Evolutionary conservation across 805 yeast species (phyloP).

Genomic region (Kodamaea restingae): DNA sequence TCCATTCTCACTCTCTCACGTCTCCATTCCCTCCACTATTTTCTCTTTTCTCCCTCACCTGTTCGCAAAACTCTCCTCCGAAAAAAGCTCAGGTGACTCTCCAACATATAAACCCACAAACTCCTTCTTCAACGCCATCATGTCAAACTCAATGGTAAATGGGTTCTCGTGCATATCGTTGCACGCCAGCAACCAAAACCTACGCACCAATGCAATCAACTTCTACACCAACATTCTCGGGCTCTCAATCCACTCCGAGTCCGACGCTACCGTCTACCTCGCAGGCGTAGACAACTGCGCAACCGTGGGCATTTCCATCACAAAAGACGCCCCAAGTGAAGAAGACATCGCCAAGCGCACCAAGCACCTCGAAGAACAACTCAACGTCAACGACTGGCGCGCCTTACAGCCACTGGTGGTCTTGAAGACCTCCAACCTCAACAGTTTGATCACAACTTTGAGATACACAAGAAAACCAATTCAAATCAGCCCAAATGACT

Average conservation of each 20-base stretch:
- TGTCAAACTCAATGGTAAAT: constrained; percentile 43
- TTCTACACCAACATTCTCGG: constrained; percentile 51
- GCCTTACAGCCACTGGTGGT: constrained; percentile 40
- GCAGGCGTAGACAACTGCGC: constrained; percentile 20
- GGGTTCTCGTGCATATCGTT: constrained; percentile 53
- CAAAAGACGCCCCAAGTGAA: constrained; percentile 13
- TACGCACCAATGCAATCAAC: constrained; percentile 43
- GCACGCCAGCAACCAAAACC: constrained; percentile 46
- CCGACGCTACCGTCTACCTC: constrained; percentile 17
- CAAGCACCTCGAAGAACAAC: constrained; percentile 12
- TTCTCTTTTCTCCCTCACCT: background rate
- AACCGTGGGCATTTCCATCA: constrained; percentile 19
- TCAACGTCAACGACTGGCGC: constrained; percentile 46
- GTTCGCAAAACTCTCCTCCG: constrained; percentile 8
- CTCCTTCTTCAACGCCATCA: background rate
- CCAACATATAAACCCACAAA: constrained; percentile 1
- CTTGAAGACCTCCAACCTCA: constrained; percentile 44
- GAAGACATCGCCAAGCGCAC: constrained; percentile 18
- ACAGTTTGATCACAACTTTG: constrained; percentile 33
- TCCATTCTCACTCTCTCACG: no score
- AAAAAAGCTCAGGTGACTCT: constrained; percentile 5
- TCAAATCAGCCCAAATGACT: constrained; percentile 67
- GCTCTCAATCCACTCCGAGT: constrained; percentile 21
- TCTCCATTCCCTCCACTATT: background rate
- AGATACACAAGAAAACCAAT: constrained; percentile 28